Conservation (phyloP, 2,329 filamentous ascomycete species). For the Blastomyces parvus region DNA sequence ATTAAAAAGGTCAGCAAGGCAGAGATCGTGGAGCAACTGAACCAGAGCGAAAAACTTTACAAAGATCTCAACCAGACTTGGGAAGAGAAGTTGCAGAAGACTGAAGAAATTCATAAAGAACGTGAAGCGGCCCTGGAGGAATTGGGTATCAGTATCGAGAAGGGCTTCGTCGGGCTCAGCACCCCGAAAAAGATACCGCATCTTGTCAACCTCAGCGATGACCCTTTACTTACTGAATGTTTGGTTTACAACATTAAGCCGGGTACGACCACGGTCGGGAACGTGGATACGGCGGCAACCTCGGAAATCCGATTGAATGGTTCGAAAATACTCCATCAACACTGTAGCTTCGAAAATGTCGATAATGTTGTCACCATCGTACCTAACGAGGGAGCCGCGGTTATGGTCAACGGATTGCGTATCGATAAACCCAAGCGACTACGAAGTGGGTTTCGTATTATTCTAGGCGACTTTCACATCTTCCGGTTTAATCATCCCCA, state of each 20-base stretch:
- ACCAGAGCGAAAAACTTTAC: slow-evolving; percentile 92
- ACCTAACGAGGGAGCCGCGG: slow-evolving; percentile 80
- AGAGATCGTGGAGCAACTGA: slow-evolving; percentile 92
- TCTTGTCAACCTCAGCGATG: slow-evolving; percentile 93
- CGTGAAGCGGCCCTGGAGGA: slow-evolving; percentile 91
- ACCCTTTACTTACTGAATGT: slow-evolving; percentile 87
- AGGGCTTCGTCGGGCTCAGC: slow-evolving; percentile 88
- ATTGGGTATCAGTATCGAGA: slow-evolving; percentile 96
- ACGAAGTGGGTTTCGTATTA: slow-evolving; percentile 87
- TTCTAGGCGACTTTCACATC: slow-evolving; percentile 96
- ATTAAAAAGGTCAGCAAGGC: slow-evolving; percentile 96
- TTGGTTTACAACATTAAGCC: slow-evolving; percentile 97
- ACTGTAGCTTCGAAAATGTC: slow-evolving; percentile 87
- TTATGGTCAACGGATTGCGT: slow-evolving; percentile 95
- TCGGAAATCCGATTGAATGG: slow-evolving; percentile 91
- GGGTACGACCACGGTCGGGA: slow-evolving; percentile 85
- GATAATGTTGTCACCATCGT: slow-evolving; percentile 90
- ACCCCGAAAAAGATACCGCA: slow-evolving; percentile 99
- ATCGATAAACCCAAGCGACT: slow-evolving; percentile 77
- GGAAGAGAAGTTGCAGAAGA: slow-evolving; percentile 93
- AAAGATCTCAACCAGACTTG: slow-evolving; percentile 96
- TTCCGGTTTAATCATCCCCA: slow-evolving; percentile 94
- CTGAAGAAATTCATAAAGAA: slow-evolving; percentile 95
- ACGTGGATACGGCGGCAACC: slow-evolving; percentile 73
- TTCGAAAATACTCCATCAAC: slow-evolving; percentile 80